Evolutionary conservation across 2,329 filamentous ascomycete genomes (phyloP).

Genomic region (Tolypocladium capitatum): DNA sequence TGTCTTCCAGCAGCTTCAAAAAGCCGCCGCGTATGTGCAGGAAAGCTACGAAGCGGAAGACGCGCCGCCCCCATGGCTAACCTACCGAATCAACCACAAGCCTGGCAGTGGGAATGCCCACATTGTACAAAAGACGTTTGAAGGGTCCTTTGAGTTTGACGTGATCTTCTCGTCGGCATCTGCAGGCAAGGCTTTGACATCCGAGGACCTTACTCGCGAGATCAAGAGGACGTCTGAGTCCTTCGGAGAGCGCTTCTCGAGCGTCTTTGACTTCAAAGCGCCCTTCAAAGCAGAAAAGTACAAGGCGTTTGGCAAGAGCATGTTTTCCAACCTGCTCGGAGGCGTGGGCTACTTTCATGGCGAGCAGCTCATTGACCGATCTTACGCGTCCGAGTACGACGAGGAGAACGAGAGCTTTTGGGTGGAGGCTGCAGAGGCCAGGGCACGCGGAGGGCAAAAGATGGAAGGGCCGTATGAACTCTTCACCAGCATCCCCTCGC

Average conservation of each 20-base stretch:
- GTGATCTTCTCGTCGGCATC: conserved; percentile 77
- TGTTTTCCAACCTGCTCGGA: conserved; percentile 89
- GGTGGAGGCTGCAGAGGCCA: conserved; percentile 76
- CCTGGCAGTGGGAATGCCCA: conserved; percentile 69
- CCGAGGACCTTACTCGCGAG: conserved; percentile 54
- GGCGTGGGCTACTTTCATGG: conserved; percentile 95
- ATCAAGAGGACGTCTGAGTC: conserved; percentile 51
- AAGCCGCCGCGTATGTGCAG: conserved; percentile 34
- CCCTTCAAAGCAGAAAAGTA: conserved; percentile 68
- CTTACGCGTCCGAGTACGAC: conserved; percentile 83
- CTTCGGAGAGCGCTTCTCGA: conserved; percentile 64
- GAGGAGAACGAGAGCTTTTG: conserved; percentile 94
- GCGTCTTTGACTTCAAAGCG: conserved; percentile 50
- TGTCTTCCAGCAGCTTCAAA: conserved; percentile 40
- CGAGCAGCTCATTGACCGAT: conserved; percentile 76
- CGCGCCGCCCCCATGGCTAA: conserved; percentile 72
- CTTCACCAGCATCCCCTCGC: conserved; percentile 81
- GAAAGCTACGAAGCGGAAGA: conserved; percentile 41
- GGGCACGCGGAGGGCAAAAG: conserved; percentile 52
- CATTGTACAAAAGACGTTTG: conserved; percentile 80
- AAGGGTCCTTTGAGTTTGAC: conserved; percentile 86
- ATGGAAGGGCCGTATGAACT: conserved; percentile 76
- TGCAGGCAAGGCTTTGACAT: conserved; percentile 38
- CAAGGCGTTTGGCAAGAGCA: conserved; percentile 66
- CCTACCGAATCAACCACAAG: conserved; percentile 64